A percentile compares a stretch with the other conserved stretches of the same genome.
Evolutionary conservation across 177 flowering plant species (phyloP).

Genomic region (Vitis hybrid): DNA sequence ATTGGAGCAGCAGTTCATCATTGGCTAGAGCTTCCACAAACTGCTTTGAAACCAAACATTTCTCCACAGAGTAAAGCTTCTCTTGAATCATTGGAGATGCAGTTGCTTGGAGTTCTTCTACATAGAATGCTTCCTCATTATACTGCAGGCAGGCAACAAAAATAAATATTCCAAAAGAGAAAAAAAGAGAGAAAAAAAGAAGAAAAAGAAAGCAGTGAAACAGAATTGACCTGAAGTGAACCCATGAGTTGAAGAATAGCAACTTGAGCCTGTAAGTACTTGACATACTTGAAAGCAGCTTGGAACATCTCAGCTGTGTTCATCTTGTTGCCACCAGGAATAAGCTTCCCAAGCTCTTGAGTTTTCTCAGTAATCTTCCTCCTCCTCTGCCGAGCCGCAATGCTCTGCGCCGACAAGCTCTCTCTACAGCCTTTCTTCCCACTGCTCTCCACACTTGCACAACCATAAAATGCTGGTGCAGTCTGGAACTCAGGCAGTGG

Average conservation of each 20-base stretch:
- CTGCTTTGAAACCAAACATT: conserved; percentile 52
- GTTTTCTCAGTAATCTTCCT: conserved; percentile 76
- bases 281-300: conserved; percentile 63
- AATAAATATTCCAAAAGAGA: background rate
- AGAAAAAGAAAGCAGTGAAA: conserved; percentile 6
- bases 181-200: background rate
- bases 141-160: conserved; percentile 24
- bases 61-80: conserved; percentile 49
- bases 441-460: background rate
- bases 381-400: conserved; percentile 68
- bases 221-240: conserved; percentile 22
- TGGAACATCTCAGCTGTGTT: conserved; percentile 83
- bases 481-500: background rate
- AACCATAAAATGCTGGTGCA: too few species aligned
- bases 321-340: conserved; percentile 75
- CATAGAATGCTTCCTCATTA: background rate
- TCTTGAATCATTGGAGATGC: conserved; percentile 49
- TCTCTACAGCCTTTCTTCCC: conserved; percentile 1
- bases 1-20: conserved; percentile 15
- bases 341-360: conserved; percentile 66
- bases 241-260: conserved; percentile 43
- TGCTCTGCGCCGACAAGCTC: conserved; percentile 54
- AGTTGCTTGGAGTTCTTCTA: conserved; percentile 26
- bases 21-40: conserved; percentile 19
- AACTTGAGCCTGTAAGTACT: conserved; percentile 66